phyloP scores from a whole-genome alignment of 148 eudicot species.

The Rhododendron molle region DNA sequence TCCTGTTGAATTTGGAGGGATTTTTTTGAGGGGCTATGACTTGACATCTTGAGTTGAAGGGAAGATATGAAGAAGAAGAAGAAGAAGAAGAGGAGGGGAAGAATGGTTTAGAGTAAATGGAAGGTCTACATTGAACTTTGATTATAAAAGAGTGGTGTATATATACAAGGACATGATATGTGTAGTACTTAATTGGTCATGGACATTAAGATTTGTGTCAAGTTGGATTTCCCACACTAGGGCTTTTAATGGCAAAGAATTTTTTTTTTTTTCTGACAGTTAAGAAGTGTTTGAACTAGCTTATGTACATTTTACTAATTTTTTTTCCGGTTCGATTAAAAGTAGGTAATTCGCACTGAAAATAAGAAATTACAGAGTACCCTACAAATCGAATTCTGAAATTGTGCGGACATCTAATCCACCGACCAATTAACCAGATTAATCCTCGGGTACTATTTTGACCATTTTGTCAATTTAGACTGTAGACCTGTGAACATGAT shows the following conservation, averaged over 20 bases:
- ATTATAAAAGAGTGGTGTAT: background rate
- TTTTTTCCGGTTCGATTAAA: accelerated
- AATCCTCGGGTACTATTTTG: background rate
- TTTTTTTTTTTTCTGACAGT: no score
- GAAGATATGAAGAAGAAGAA: background rate
- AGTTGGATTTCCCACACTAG: constrained; percentile 12
- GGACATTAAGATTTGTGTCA: constrained; percentile 16
- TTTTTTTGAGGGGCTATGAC: constrained; percentile 4
- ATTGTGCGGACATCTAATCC: no score
- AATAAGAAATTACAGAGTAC: no score
- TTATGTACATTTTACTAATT: no score
- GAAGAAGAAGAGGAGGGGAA: background rate
- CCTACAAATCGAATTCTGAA: no score
- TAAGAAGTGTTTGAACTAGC: accelerated
- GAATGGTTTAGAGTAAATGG: background rate
- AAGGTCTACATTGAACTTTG: background rate
- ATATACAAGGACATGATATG: background rate
- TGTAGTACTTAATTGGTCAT: background rate
- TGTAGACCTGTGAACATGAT: no score
- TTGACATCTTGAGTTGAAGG: background rate
- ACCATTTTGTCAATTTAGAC: background rate
- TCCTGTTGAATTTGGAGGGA: constrained; percentile 27
- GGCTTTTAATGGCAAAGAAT: constrained; percentile 5
- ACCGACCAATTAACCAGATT: no score
- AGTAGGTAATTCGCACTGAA: accelerated